phyloP scores from a whole-genome alignment of 805 yeast genomes.

The Yamadazyma ubonensis region DNA sequence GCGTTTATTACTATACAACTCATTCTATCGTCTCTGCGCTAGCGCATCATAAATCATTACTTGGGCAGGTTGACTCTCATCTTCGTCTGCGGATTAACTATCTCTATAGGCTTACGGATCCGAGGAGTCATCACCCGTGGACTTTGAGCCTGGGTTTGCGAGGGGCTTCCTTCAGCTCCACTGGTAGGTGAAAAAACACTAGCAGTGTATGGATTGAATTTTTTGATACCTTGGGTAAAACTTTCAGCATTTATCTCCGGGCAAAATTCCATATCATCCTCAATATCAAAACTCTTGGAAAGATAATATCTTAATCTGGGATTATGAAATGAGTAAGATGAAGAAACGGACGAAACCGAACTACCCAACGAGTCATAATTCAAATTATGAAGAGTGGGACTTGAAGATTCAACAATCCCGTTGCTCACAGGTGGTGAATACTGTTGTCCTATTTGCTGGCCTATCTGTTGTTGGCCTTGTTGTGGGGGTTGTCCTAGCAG shows the following conservation, averaged over 20 bases:
- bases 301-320: constrained; percentile 56
- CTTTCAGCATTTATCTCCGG: constrained; percentile 51
- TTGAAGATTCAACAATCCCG: constrained; percentile 16
- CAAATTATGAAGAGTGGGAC: constrained; percentile 27
- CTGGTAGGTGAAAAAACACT: constrained; percentile 53
- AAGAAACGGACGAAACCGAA: constrained; percentile 14
- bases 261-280: constrained; percentile 64
- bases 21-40: constrained; percentile 5
- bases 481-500: too few species aligned
- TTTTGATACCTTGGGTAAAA: constrained; percentile 40
- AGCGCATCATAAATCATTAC: constrained; percentile 14
- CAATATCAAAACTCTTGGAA: constrained; percentile 59
- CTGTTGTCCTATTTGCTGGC: too few species aligned
- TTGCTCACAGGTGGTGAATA: constrained; percentile 18
- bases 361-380: constrained; percentile 19
- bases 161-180: constrained; percentile 10
- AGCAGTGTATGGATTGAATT: constrained; percentile 69
- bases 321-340: constrained; percentile 40
- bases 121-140: constrained; percentile 58
- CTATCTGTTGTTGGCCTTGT: too few species aligned
- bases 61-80: constrained; percentile 50
- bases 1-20: constrained; percentile 1
- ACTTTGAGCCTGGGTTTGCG: constrained; percentile 19
- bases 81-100: constrained; percentile 62
- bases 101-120: constrained; percentile 57